Evolutionary conservation across 2,329 filamentous ascomycete species (phyloP).

Genomic region (Fusarium tanahbumbuense): DNA sequence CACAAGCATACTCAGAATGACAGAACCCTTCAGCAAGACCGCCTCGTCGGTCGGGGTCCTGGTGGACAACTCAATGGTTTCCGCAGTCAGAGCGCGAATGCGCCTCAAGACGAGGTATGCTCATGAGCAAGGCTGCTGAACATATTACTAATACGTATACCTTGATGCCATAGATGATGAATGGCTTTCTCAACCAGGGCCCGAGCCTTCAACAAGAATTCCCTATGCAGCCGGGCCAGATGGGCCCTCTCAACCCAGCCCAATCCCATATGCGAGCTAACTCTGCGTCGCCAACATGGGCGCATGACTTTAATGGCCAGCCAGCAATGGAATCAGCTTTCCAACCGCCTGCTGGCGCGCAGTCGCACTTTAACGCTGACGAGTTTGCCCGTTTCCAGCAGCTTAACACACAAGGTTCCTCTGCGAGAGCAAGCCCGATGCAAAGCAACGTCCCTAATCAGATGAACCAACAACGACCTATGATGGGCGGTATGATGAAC

Average conservation of each 20-base stretch:
- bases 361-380: constrained; percentile 77
- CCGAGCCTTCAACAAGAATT: constrained; percentile 68
- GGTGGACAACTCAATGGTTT: constrained; percentile 80
- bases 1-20: constrained; percentile 98
- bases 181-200: constrained; percentile 88
- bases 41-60: constrained; percentile 80
- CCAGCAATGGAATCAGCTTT: constrained; percentile 78
- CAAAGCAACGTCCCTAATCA: constrained; percentile 62
- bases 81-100: constrained; percentile 75
- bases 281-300: constrained; percentile 66
- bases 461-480: constrained; percentile 68
- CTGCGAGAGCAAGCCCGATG: constrained; percentile 68
- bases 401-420: constrained; percentile 67
- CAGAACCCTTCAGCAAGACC: constrained; percentile 91
- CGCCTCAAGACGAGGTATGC: constrained; percentile 77
- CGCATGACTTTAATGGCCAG: constrained; percentile 67
- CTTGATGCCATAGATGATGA: constrained; percentile 77
- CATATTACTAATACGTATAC: constrained; percentile 47
- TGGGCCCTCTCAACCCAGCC: constrained; percentile 59
- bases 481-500: constrained; percentile 66
- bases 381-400: constrained; percentile 92
- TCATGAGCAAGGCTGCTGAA: constrained; percentile 13
- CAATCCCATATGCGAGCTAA: constrained; percentile 66
- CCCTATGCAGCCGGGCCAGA: constrained; percentile 61
- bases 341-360: constrained; percentile 65